Evolutionary conservation across 2,329 filamentous ascomycete species (phyloP).

Genomic region (Exophiala sp.): DNA sequence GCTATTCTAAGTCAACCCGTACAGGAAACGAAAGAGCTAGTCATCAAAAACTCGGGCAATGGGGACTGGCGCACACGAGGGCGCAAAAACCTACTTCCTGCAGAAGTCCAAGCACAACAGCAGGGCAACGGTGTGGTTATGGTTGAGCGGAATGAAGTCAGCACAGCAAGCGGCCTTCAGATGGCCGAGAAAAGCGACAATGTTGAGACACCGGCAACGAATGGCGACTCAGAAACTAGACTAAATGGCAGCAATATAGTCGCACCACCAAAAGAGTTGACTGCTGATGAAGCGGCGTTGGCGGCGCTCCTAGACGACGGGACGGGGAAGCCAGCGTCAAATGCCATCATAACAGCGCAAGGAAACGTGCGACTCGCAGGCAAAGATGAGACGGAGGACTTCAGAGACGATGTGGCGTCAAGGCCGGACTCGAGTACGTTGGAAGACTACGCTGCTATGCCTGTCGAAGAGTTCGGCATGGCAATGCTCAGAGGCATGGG

Average conservation of each 20-base stretch:
- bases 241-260: not conserved
- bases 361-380: slow-evolving; percentile 27
- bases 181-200: slow-evolving; percentile 38
- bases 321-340: slow-evolving; percentile 43
- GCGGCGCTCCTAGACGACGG: slow-evolving; percentile 62
- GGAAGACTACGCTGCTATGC: slow-evolving; percentile 81
- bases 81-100: slow-evolving; percentile 57
- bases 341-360: slow-evolving; percentile 52
- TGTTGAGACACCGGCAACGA: slow-evolving; percentile 14
- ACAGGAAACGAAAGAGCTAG: slow-evolving; percentile 38
- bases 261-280: slow-evolving; percentile 23
- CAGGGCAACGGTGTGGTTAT: slow-evolving; percentile 36
- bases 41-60: slow-evolving; percentile 64
- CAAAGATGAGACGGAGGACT: slow-evolving; percentile 55
- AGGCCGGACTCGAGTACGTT: slow-evolving; percentile 74
- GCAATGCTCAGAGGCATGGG: slow-evolving; percentile 90
- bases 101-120: slow-evolving; percentile 48
- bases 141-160: slow-evolving; percentile 51
- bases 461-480: slow-evolving; percentile 91
- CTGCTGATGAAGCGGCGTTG: slow-evolving; percentile 59
- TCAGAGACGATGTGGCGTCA: slow-evolving; percentile 64
- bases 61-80: slow-evolving; percentile 46
- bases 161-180: slow-evolving; percentile 54
- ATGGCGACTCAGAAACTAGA: not conserved
- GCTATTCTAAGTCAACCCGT: slow-evolving; percentile 43